Evolutionary conservation across 2,329 filamentous ascomycete species (phyloP), one percentile per base, ranked within the genome.

Genomic region (Epichloe elymi): DNA sequence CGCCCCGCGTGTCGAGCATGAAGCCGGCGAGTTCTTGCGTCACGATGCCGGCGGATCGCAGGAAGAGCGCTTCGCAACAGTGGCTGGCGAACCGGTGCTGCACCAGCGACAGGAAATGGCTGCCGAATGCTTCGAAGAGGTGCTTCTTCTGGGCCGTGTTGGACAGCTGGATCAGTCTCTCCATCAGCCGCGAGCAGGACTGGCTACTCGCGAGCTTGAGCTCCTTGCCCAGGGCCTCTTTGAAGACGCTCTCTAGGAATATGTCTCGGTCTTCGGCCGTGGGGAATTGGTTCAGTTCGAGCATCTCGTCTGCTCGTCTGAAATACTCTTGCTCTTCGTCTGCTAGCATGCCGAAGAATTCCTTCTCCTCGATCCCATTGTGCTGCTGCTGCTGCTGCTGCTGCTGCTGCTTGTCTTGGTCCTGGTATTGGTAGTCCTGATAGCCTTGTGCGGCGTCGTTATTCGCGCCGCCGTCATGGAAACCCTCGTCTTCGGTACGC

Each of bases 61-160:
- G 74, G 66, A 98, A 97, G 35, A 98, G 76, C 26, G 88, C 88
- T 70, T 98, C 93, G 65, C 90, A 96, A 69, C 91, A 97, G 71
- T 98, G 93, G 54, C 90, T 95, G 5, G 93, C 93, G 62, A 98
- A 98, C 17, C 93, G 85, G 69, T 98, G 93, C 65, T 94, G 90
- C 48, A 96, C 83, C 30, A 98, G 78, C 60, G 90, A 85, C 53
- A 91, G 73, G 67, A 97, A 95, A 67, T 97, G 87, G 36, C 85
- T 83, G 19, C 75, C 82, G 65, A 97, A 96, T 43, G 86, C 88
- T 57, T 80, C 79, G 65, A 97, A 97, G 19, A 98, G 70, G 46
- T 76, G 76, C 74, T 95, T 95, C 67, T 95, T 83, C 69, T 97
- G 93, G 17, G 73, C 71, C 35, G 84, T 76, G 36, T 80, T 85